phyloP scores from a whole-genome alignment of 1,284 basidiomycete species.

The Irpex sp. region DNA sequence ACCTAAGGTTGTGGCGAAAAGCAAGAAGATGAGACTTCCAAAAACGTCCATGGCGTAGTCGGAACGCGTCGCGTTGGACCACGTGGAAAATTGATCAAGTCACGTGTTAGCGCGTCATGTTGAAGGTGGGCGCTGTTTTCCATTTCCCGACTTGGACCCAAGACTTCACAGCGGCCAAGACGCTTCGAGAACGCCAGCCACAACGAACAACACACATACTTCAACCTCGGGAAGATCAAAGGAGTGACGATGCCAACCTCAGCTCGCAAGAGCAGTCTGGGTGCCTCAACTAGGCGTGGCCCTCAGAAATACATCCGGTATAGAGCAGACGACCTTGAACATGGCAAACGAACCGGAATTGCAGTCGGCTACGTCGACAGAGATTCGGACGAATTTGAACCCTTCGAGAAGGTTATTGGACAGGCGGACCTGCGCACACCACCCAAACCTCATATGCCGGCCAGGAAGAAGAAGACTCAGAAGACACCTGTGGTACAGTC shows the following conservation, averaged over 20 bases:
- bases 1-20: too few species aligned
- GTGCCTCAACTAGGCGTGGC: slow-evolving; percentile 22
- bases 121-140: slow-evolving; percentile 1
- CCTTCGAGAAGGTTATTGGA: slow-evolving; percentile 70
- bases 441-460: slow-evolving; percentile 38
- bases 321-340: slow-evolving; percentile 66
- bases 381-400: slow-evolving; percentile 83
- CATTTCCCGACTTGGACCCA: too few species aligned
- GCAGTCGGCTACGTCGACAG: slow-evolving; percentile 63
- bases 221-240: neutral
- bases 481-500: slow-evolving; percentile 26
- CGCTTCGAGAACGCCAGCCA: neutral
- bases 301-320: slow-evolving; percentile 66
- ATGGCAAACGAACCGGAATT: slow-evolving; percentile 75
- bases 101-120: slow-evolving; percentile 2
- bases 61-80: slow-evolving; percentile 1
- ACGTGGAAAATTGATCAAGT: slow-evolving; percentile 2
- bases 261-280: slow-evolving; percentile 34
- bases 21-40: too few species aligned
- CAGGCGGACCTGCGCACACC: slow-evolving; percentile 66
- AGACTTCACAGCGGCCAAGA: neutral
- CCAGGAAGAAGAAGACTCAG: slow-evolving; percentile 36
- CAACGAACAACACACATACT: neutral
- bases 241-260: slow-evolving; percentile 27
- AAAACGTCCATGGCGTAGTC: neutral